Conservation (phyloP, 305 asterid species). For the Petunia hybrid region DNA sequence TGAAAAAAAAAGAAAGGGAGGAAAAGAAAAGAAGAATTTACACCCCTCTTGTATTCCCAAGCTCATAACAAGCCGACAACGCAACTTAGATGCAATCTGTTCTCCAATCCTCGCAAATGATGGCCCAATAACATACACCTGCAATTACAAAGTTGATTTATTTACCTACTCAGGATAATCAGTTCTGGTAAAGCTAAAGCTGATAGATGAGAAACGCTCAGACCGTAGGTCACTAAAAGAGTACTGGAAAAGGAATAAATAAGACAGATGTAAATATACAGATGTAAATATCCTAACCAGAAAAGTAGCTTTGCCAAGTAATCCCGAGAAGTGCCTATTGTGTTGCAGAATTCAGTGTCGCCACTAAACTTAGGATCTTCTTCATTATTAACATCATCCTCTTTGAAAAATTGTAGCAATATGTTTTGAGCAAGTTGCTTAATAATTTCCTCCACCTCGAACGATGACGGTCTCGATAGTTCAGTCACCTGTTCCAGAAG, state of each 20-base stretch:
- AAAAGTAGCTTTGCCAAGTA: constrained; percentile 93
- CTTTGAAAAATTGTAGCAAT: constrained; percentile 65
- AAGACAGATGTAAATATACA: background rate
- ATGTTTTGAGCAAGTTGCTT: constrained; percentile 81
- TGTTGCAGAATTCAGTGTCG: constrained; percentile 45
- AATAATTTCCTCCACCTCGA: constrained; percentile 89
- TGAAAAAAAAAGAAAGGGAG: constrained; percentile 27
- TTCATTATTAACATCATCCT: constrained; percentile 49
- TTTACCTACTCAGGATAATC: background rate
- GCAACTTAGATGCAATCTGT: constrained; percentile 89
- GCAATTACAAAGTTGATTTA: constrained; percentile 33
- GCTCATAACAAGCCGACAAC: constrained; percentile 74
- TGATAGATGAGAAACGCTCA: background rate
- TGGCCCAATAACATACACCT: constrained; percentile 99
- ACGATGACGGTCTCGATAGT: constrained; percentile 85
- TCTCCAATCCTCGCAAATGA: constrained; percentile 96
- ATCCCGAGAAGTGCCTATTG: constrained; percentile 75
- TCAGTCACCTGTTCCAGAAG: constrained; percentile 67
- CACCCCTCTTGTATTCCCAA: constrained; percentile 48
- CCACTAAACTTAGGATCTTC: constrained; percentile 47
- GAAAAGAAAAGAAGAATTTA: constrained; percentile 48
- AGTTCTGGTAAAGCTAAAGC: background rate
- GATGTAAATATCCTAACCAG: constrained; percentile 61
- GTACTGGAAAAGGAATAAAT: background rate
- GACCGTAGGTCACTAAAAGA: background rate